A percentile compares a stretch with the other conserved stretches of the same genome.
Conservation (phyloP, 441 rosid species). For the Rhodomyrtus psidioides region DNA sequence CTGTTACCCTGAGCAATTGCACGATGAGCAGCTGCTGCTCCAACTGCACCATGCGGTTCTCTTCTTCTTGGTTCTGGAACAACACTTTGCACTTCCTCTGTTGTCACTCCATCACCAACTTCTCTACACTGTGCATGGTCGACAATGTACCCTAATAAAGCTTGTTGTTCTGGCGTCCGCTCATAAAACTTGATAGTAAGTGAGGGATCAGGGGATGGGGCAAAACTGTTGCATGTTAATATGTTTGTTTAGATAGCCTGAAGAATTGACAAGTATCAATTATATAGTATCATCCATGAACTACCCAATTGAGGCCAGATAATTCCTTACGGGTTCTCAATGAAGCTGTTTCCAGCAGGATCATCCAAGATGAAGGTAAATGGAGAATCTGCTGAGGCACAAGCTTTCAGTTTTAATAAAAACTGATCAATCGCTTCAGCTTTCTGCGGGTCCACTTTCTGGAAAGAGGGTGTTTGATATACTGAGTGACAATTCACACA, state of each 20-base stretch:
- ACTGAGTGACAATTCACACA: not conserved
- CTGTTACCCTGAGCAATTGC: slow-evolving; percentile 87
- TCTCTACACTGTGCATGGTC: slow-evolving; percentile 43
- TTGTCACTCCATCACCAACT: slow-evolving; percentile 23
- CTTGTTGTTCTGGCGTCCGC: slow-evolving; percentile 86
- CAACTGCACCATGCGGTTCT: slow-evolving; percentile 72
- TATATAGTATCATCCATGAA: not conserved
- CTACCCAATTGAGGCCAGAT: not conserved
- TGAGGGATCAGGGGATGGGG: slow-evolving; percentile 82
- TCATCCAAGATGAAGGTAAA: slow-evolving; percentile 85
- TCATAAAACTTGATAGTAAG: slow-evolving; percentile 77
- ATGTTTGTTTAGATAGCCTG: not conserved
- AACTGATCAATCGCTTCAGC: slow-evolving; percentile 90
- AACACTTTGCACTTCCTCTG: slow-evolving; percentile 16
- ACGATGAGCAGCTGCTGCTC: slow-evolving; percentile 79
- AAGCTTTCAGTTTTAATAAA: slow-evolving; percentile 68
- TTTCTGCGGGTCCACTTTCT: slow-evolving; percentile 86
- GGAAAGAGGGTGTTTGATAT: slow-evolving; percentile 6
- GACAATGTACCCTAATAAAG: slow-evolving; percentile 60
- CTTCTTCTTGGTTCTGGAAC: slow-evolving; percentile 22
- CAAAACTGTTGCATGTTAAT: slow-evolving; percentile 32
- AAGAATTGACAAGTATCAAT: not conserved
- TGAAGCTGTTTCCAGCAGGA: slow-evolving; percentile 95
- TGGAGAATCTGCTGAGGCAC: slow-evolving; percentile 55
- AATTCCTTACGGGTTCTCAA: slow-evolving; percentile 84